Conservation (phyloP, 2,329 filamentous ascomycete genomes). For the Beauveria sp. region DNA sequence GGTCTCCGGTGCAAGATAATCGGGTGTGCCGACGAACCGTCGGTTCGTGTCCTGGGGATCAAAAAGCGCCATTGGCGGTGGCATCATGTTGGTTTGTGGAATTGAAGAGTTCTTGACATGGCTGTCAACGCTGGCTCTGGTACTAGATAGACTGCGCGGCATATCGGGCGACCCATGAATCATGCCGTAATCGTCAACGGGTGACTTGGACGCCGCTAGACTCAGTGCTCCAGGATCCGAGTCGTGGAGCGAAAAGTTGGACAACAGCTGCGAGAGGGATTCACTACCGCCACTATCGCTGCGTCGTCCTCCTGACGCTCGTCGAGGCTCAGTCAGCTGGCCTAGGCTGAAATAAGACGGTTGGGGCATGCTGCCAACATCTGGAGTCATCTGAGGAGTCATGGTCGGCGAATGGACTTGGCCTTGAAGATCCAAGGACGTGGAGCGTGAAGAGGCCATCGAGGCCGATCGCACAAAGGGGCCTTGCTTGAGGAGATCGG, state of each 20-base stretch:
- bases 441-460: slow-evolving; percentile 81
- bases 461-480: slow-evolving; percentile 83
- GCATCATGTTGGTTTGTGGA: slow-evolving; percentile 62
- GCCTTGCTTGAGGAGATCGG: slow-evolving; percentile 86
- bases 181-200: slow-evolving; percentile 69
- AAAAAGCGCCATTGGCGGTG: slow-evolving; percentile 88
- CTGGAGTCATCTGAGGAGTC: slow-evolving; percentile 81
- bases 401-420: slow-evolving; percentile 66
- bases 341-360: slow-evolving; percentile 88
- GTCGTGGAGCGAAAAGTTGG: slow-evolving; percentile 68
- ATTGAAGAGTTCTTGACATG: slow-evolving; percentile 24
- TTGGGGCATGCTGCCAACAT: slow-evolving; percentile 58
- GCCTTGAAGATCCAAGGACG: slow-evolving; percentile 82
- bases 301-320: slow-evolving; percentile 66
- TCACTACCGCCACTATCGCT: slow-evolving; percentile 94
- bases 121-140: slow-evolving; percentile 26
- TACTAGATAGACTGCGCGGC: slow-evolving; percentile 33
- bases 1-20: slow-evolving; percentile 94
- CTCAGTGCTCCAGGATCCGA: slow-evolving; percentile 33
- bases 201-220: slow-evolving; percentile 40
- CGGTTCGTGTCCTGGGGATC: slow-evolving; percentile 90
- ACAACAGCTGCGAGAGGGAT: slow-evolving; percentile 72
- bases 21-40: slow-evolving; percentile 91
- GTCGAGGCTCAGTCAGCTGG: slow-evolving; percentile 51
- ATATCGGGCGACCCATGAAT: slow-evolving; percentile 72